These are phyloP conservation scores for Yamadazyma ubonensis DNA, from an alignment of 805 yeast genomes.

Conservation along the genomic window DNA sequence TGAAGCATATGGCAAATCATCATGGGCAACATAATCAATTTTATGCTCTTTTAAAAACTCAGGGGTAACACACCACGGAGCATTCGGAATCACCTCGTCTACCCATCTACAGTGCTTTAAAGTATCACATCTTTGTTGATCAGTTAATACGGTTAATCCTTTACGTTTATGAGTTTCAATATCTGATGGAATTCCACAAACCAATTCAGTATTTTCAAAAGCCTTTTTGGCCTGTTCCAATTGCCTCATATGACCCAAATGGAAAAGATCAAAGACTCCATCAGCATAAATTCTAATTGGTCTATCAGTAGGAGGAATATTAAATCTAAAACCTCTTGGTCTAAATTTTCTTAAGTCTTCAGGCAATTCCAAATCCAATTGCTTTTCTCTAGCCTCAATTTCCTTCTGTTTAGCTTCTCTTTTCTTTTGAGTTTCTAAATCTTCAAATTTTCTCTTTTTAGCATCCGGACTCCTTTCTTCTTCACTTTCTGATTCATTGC, in stretches of 20 bases:
- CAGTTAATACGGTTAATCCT: constrained; percentile 89
- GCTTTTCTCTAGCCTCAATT: constrained; percentile 50
- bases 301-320: constrained; percentile 79
- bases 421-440: constrained; percentile 15
- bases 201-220: constrained; percentile 76
- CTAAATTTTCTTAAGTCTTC: constrained; percentile 71
- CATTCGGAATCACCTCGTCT: constrained; percentile 90
- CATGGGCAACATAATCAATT: constrained; percentile 97
- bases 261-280: constrained; percentile 96
- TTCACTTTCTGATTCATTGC: constrained; percentile 19
- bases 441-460: constrained; percentile 23
- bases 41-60: constrained; percentile 75
- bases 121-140: constrained; percentile 87
- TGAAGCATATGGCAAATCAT: constrained; percentile 91
- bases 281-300: constrained; percentile 96
- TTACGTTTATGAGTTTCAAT: constrained; percentile 86
- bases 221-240: constrained; percentile 95
- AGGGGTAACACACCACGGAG: constrained; percentile 93
- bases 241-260: constrained; percentile 96
- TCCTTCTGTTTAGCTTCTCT: constrained; percentile 20
- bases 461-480: constrained; percentile 12
- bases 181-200: constrained; percentile 92
- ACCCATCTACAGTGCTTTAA: constrained; percentile 95
- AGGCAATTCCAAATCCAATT: constrained; percentile 64
- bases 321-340: constrained; percentile 75